Evolutionary conservation across 495 filamentous ascomycete species (phyloP).

Genomic region (Glonium stellatum): DNA sequence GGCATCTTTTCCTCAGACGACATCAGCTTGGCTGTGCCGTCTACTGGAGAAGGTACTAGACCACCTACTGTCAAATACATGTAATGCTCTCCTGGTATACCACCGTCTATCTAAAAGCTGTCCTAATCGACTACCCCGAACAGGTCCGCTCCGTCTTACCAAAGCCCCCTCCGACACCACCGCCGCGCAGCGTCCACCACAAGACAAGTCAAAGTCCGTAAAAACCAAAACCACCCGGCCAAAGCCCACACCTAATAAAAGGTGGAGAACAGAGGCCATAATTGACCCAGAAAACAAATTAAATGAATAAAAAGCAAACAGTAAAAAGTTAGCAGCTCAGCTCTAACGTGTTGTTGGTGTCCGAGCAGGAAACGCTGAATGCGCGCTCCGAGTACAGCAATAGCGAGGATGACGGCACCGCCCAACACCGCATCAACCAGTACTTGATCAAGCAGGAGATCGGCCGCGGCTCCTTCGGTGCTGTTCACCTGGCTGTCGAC

Average conservation of each 20-base stretch:
- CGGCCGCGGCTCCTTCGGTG: constrained; percentile 87
- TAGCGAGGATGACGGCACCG: constrained; percentile 72
- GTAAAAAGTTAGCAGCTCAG: not conserved
- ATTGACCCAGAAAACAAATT: no score
- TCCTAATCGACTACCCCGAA: not conserved
- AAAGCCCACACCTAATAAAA: not conserved
- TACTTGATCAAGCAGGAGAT: constrained; percentile 95
- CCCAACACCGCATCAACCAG: constrained; percentile 83
- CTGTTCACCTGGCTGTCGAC: constrained; percentile 85
- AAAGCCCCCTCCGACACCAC: constrained; percentile 39
- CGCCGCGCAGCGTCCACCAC: constrained; percentile 32
- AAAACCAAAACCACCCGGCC: not conserved
- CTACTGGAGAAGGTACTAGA: constrained; percentile 14
- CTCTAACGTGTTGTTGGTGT: not conserved
- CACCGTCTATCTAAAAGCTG: not conserved
- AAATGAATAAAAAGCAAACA: not conserved
- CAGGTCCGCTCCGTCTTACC: constrained; percentile 36
- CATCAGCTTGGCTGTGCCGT: constrained; percentile 34
- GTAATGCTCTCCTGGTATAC: constrained; percentile 14
- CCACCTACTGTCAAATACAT: constrained; percentile 34
- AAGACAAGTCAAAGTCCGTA: constrained; percentile 34
- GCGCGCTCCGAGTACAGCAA: constrained; percentile 80
- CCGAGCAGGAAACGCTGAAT: constrained; percentile 75
- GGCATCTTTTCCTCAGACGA: constrained; percentile 23
- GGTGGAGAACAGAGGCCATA: no score